Base-by-base conservation (phyloP, 2,329 filamentous ascomycete species). In the Pseudocercospora cruenta region DNA sequence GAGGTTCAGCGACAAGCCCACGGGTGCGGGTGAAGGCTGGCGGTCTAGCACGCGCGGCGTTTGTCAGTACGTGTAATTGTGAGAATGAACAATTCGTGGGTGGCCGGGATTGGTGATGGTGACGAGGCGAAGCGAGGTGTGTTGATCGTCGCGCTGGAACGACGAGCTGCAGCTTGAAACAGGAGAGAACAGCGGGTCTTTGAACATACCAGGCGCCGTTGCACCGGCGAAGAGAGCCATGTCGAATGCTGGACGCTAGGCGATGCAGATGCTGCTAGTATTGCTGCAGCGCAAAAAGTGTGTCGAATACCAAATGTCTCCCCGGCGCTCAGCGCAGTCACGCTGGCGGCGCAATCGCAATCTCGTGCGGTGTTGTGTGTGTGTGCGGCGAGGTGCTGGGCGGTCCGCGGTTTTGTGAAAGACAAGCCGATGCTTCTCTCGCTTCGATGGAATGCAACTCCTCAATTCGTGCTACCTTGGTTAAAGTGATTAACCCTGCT, bases 1-100 rank as follows among this genome's bases (percentile, higher is more conserved):
- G 64, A 93, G 86, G 79, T 88, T 90, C 78, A 90, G 31, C 62
- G 86, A 82, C 49, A 70, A 47, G 58, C 69, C 69, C 39, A 66
- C 58, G 62, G 66, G 62, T 72, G 86, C 58, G 62, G 66, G 62
- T 72, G 86, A 85, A 70, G 81, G 83, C 72, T 80, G 78, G 63
- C 79, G 78, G 65, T 81, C 80, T 80, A 75, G 57, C 45, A 49
- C 21, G 51, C 47, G 63, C 58, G 58, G 55, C 55, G 47, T 12
- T 58, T 16, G 64, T 67, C 60, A 67, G 60, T 58, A 58, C 16
- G 53, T 55, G 22, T 24, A 4, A 22, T 21, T 12, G 47, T 26
- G 47, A 21, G 53, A 33, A 28, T 10, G 53, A 26, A 22, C 47
- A 19, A 16, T 53, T 53, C 68, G 63, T 39, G 28, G 63, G 71